Evolutionary conservation across 352 stramenopile genomes (phyloP).

Genomic region (Phytophthora sansomeana): DNA sequence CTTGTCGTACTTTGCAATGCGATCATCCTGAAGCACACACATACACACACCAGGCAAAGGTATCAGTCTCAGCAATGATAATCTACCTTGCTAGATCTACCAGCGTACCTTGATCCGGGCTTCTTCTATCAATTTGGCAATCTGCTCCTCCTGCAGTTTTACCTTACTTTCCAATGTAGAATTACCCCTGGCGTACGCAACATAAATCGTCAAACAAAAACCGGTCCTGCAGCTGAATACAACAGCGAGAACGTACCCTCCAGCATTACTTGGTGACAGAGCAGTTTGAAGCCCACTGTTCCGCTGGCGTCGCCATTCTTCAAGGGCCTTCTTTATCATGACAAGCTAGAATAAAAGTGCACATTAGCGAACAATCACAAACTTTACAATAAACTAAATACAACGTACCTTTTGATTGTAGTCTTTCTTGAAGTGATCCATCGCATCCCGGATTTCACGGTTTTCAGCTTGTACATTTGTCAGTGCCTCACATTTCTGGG

Average conservation of each 20-base stretch:
- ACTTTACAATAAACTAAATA: not conserved
- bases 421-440: constrained; percentile 87
- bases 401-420: constrained; percentile 87
- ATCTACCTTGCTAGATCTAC: not conserved
- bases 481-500: constrained; percentile 80
- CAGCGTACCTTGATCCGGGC: constrained; percentile 45
- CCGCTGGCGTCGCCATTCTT: constrained; percentile 85
- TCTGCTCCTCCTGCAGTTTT: constrained; percentile 63
- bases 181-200: constrained; percentile 19
- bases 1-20: constrained; percentile 85
- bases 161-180: constrained; percentile 44
- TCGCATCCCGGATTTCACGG: constrained; percentile 77
- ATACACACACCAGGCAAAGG: not conserved
- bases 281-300: constrained; percentile 31
- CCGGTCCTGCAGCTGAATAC: not conserved
- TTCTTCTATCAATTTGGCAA: constrained; percentile 63
- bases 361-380: not conserved
- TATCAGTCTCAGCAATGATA: constrained; percentile 3
- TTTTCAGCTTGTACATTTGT: constrained; percentile 82
- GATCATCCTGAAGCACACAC: constrained; percentile 53
- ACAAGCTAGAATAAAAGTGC: constrained; percentile 56
- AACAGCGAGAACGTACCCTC: constrained; percentile 19
- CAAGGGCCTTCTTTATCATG: constrained; percentile 91
- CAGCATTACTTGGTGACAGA: constrained; percentile 11
- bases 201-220: constrained; percentile 12